Base-by-base conservation (phyloP, 768 basidiomycete genomes). In the Agrocybe pediades region DNA sequence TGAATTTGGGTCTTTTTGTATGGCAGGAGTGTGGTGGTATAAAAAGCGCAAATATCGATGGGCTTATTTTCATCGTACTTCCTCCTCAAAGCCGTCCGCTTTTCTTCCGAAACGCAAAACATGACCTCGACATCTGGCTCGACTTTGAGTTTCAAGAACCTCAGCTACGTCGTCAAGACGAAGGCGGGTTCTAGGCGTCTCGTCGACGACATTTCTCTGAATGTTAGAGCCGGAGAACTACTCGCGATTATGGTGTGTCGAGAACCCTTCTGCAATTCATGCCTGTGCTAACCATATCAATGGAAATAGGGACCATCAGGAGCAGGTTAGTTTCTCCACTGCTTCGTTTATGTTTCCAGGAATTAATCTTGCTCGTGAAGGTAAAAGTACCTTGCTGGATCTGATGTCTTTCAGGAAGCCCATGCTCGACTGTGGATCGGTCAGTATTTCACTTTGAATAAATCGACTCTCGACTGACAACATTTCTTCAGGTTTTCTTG, bases 261-360 rank as follows among this genome's bases (percentile, higher is more conserved):
- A 13, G 17, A n/a, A n/a, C n/a, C n/a, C n/a, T n/a, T n/a, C n/a
- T n/a, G n/a, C n/a, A n/a, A n/a, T 41, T 15, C 26, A 29, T 29
- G 21, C 43, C 19, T 49, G 25, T 9, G 17, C 26, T 11, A 27
- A 13, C 45, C 24, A 48, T 13, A 21, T 45, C 1, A 9, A 26
- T n/a, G n/a, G n/a, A n/a, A n/a, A n/a, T 57, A 77, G 76, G 76
- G 76, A 3, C 75, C 76, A 1, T 78, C 76, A 16, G 76, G 76
- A 20, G 74, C 76, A 57, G 75, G 75, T 71, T n/a, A n/a, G n/a
- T n/a, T n/a, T n/a, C n/a, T n/a, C n/a, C n/a, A 39, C 48, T 66
- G 62, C 8, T 8, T 24, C 47, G n/a, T n/a, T n/a, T n/a, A n/a
- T n/a, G n/a, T n/a, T n/a, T n/a, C n/a, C n/a, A n/a, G n/a, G n/a